phyloP scores from a whole-genome alignment of 2,329 filamentous ascomycete species.

The Trichoderma sp. region DNA sequence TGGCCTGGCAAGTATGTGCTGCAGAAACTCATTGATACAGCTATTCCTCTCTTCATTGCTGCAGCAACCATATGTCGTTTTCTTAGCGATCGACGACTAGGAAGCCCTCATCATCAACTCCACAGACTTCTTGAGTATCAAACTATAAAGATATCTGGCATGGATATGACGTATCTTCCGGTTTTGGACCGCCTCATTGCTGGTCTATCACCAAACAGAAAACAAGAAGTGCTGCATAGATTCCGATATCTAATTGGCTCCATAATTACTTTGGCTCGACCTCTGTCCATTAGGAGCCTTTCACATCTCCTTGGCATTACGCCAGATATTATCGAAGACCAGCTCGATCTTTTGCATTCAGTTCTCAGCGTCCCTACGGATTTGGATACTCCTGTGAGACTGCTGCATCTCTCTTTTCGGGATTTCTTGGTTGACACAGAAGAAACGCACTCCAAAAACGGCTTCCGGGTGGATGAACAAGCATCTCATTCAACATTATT shows the following conservation, averaged over 20 bases:
- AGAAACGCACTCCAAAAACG: constrained; percentile 30
- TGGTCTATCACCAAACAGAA: neutral
- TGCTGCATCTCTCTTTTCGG: constrained; percentile 46
- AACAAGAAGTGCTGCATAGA: constrained; percentile 30
- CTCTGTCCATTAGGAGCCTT: constrained; percentile 39
- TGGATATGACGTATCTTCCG: constrained; percentile 33
- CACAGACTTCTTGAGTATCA: constrained; percentile 34
- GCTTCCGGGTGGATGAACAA: constrained; percentile 31
- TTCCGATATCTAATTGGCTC: constrained; percentile 40
- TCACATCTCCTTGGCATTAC: constrained; percentile 35
- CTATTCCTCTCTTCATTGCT: constrained; percentile 44
- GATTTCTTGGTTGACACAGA: constrained; percentile 39
- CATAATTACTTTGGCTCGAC: constrained; percentile 38
- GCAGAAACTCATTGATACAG: constrained; percentile 34
- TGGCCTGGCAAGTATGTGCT: constrained; percentile 27
- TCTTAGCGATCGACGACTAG: constrained; percentile 32
- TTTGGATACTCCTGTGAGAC: constrained; percentile 35
- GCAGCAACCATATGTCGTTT: constrained; percentile 43
- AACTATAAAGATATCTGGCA: constrained; percentile 21
- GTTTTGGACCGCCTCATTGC: constrained; percentile 28
- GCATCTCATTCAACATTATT: constrained; percentile 12
- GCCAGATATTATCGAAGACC: constrained; percentile 30
- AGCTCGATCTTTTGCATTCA: constrained; percentile 41
- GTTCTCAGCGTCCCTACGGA: constrained; percentile 41
- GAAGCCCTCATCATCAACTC: constrained; percentile 35